phyloP scores from a whole-genome alignment of 2,329 filamentous ascomycete genomes.

The Madurella fahalii region DNA sequence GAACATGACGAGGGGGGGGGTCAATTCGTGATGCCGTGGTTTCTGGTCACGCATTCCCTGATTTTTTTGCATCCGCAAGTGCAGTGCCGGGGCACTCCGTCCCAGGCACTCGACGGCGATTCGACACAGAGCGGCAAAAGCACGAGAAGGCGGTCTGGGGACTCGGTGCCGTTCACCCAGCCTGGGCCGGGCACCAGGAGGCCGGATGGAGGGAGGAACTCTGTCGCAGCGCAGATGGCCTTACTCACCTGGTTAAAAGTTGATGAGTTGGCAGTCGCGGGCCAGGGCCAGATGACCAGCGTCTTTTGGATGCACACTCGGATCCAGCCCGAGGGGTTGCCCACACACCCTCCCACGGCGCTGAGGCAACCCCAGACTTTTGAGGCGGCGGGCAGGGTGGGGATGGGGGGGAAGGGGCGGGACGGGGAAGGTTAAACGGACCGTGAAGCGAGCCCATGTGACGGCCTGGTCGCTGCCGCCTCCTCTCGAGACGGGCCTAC shows the following conservation, averaged over 20 bases:
- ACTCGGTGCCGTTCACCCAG: background rate
- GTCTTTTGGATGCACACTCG: constrained; percentile 13
- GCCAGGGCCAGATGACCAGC: constrained; percentile 24
- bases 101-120: constrained; percentile 1
- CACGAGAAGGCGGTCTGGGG: constrained; percentile 4
- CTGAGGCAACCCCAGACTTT: constrained; percentile 2
- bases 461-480: background rate
- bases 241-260: constrained; percentile 23
- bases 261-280: constrained; percentile 27
- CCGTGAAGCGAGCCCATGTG: constrained; percentile 2
- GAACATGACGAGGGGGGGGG: background rate
- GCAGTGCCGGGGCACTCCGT: background rate
- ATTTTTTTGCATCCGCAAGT: background rate
- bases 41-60: background rate
- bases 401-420: constrained; percentile 16
- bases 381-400: background rate
- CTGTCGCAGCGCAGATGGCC: constrained; percentile 9
- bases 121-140: background rate
- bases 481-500: background rate
- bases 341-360: constrained; percentile 9
- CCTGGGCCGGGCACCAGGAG: background rate
- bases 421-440: constrained; percentile 18
- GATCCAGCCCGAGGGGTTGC: constrained; percentile 18
- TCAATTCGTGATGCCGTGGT: background rate
- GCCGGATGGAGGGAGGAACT: constrained; percentile 1